Percentiles rank a stretch among this genome's conserved stretches.
Evolutionary conservation across 2,329 filamentous ascomycete species (phyloP).

Genomic region (Neofusicoccum ribis): DNA sequence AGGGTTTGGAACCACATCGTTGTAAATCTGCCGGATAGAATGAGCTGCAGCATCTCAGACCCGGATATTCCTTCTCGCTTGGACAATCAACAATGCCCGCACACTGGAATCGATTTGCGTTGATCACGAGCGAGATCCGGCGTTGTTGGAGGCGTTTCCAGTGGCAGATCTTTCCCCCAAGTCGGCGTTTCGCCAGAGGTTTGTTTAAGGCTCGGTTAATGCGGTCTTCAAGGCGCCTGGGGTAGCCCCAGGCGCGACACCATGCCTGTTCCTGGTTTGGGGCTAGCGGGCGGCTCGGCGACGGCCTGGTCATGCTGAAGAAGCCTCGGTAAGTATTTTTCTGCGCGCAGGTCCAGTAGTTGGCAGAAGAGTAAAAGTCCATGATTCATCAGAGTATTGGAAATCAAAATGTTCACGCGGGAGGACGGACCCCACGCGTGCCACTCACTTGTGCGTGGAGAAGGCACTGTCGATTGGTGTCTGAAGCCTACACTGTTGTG

Average conservation of each 20-base stretch:
- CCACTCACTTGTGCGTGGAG: background rate
- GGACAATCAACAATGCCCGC: too few species aligned
- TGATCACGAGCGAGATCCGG: background rate
- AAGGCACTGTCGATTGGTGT: background rate
- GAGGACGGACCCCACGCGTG: background rate
- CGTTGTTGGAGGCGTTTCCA: background rate
- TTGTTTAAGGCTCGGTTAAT: background rate
- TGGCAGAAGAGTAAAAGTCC: background rate
- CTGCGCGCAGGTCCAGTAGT: too few species aligned
- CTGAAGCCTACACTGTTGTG: background rate
- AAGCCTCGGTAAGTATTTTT: conserved; percentile 3
- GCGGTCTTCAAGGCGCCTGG: background rate
- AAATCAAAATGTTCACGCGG: background rate
- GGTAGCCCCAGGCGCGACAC: background rate
- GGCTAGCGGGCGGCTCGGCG: background rate
- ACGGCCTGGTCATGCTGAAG: background rate
- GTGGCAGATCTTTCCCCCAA: background rate
- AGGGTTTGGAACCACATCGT: background rate
- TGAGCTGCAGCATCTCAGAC: background rate
- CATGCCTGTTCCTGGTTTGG: background rate
- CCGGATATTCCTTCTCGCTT: too few species aligned
- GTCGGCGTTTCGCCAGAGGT: background rate
- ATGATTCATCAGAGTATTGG: background rate
- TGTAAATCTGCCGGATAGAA: background rate
- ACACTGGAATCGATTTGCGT: too few species aligned